phyloP scores from a whole-genome alignment of 1,284 basidiomycete genomes.

The Trichosporon coremiiforme region DNA sequence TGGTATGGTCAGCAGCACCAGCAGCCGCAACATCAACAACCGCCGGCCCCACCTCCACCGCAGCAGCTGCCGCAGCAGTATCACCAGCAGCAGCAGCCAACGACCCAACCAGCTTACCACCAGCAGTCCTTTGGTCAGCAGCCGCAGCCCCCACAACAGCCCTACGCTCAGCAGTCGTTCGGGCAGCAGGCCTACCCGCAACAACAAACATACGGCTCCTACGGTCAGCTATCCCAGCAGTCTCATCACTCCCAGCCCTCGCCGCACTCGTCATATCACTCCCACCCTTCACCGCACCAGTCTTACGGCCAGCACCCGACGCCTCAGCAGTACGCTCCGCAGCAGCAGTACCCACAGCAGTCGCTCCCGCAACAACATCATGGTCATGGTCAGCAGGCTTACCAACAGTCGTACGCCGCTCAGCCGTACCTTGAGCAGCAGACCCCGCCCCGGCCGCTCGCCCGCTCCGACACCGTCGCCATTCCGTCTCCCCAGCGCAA shows the following conservation, averaged over 20 bases:
- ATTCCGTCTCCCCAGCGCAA: conserved; percentile 16
- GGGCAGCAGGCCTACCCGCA: conserved; percentile 16
- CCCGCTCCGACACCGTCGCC: conserved; percentile 5
- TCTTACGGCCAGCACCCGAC: conserved; percentile 14
- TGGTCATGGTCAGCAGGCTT: not conserved
- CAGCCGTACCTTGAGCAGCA: conserved; percentile 13
- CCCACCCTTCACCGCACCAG: conserved; percentile 9
- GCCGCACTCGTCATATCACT: conserved; percentile 13
- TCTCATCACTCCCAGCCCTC: conserved; percentile 17
- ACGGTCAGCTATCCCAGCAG: conserved; percentile 6
- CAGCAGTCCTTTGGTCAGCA: conserved; percentile 16
- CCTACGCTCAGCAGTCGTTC: conserved; percentile 16
- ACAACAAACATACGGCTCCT: conserved; percentile 9
- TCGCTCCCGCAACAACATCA: conserved; percentile 5
- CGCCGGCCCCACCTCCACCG: not conserved
- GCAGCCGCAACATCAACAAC: not conserved
- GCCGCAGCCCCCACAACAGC: not conserved
- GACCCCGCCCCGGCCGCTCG: not conserved
- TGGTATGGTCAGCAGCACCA: conserved; percentile 11
- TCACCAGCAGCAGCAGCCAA: not conserved
- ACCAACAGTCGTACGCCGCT: conserved; percentile 15
- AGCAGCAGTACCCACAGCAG: conserved; percentile 15
- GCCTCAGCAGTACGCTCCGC: conserved; percentile 6
- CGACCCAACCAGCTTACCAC: not conserved
- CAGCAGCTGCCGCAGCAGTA: conserved; percentile 9